A percentile compares a stretch with the other conserved stretches of the same genome.
Conservation (phyloP, 148 eudicot species). For the Camellia sinensis region DNA sequence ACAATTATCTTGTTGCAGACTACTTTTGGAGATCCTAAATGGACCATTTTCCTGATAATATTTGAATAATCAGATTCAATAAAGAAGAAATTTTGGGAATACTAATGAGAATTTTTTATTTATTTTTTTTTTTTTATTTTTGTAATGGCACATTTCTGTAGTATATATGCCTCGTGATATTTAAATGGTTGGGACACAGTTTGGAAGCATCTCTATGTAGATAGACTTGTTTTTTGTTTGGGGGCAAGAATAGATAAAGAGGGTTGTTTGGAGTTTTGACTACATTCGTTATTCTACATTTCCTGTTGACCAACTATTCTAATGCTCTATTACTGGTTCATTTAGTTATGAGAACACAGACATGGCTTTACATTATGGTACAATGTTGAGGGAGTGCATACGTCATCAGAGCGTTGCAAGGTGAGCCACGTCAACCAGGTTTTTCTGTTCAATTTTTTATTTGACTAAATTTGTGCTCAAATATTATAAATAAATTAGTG, state of each 20-base stretch:
- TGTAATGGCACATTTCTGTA: background rate
- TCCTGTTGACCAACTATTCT: conserved; percentile 4
- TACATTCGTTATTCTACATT: background rate
- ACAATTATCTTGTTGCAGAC: background rate
- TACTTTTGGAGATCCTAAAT: background rate
- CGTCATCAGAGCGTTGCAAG: conserved; percentile 97
- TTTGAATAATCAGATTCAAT: background rate
- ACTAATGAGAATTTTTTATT: background rate
- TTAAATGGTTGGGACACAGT: background rate
- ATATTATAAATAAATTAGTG: background rate
- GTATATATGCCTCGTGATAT: background rate
- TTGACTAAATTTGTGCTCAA: background rate
- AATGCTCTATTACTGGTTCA: conserved; percentile 20
- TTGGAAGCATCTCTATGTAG: background rate
- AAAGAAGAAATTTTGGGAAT: background rate
- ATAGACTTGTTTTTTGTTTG: background rate
- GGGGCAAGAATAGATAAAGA: background rate
- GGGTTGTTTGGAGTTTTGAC: background rate
- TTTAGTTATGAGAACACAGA: conserved; percentile 74
- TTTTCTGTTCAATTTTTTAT: background rate
- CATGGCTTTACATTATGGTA: conserved; percentile 91
- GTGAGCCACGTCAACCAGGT: conserved; percentile 36
- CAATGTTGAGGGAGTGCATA: conserved; percentile 98
- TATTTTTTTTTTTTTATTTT: background rate
- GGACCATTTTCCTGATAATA: background rate